Evolutionary conservation across 1,139 yeast genomes (phyloP).

Genomic region (Saccharomyces hybrid): DNA sequence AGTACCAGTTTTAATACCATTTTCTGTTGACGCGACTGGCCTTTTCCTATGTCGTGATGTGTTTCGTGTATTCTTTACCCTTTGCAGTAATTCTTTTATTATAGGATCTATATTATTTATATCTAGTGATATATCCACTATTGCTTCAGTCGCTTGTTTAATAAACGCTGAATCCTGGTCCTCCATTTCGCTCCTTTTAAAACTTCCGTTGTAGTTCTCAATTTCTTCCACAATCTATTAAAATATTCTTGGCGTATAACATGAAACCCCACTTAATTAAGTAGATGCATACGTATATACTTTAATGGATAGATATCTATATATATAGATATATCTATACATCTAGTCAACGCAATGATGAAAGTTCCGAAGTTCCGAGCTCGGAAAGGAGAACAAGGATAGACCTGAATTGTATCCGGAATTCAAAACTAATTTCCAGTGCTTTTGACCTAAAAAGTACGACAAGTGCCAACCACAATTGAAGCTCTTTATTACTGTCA

Average conservation of each 20-base stretch:
- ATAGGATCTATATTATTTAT: constrained; percentile 23
- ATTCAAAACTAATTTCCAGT: background rate
- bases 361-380: background rate
- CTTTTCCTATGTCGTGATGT: background rate
- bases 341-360: background rate
- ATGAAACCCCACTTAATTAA: background rate
- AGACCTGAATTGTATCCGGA: background rate
- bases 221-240: background rate
- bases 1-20: background rate
- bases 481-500: background rate
- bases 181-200: constrained; percentile 8
- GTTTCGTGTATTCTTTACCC: constrained; percentile 15
- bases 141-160: constrained; percentile 25
- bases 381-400: background rate
- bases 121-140: constrained; percentile 19
- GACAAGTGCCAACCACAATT: background rate
- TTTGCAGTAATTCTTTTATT: constrained; percentile 19
- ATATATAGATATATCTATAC: background rate
- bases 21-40: background rate
- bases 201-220: background rate
- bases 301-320: background rate
- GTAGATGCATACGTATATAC: background rate
- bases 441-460: background rate
- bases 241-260: background rate
- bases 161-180: constrained; percentile 22